Conservation (phyloP, 345 rosid species). For the Syzygium jambos region DNA sequence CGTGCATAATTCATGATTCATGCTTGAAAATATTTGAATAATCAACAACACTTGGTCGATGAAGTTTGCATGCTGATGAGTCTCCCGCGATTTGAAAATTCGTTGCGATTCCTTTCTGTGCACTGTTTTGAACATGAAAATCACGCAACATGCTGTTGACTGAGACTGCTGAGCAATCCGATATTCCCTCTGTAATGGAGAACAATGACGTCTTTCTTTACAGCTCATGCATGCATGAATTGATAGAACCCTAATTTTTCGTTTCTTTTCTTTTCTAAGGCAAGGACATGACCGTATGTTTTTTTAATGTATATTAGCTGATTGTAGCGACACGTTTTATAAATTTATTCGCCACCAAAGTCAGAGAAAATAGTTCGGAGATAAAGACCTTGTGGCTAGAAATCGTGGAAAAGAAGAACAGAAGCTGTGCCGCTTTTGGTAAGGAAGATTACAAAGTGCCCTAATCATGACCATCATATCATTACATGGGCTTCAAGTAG, state of each 20-base stretch:
- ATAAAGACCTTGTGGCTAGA: neutral
- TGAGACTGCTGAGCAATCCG: neutral
- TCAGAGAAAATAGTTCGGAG: neutral
- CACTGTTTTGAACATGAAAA: neutral
- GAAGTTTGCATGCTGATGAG: neutral
- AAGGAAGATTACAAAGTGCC: neutral
- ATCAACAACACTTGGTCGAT: neutral
- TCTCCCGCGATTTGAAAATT: neutral
- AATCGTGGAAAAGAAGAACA: neutral
- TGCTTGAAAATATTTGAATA: neutral
- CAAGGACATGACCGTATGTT: neutral
- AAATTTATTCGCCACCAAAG: neutral
- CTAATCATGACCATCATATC: neutral
- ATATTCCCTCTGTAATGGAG: neutral
- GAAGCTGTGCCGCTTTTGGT: neutral
- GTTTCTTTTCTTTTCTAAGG: neutral
- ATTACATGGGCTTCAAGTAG: neutral
- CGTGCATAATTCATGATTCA: neutral
- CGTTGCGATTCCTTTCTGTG: neutral
- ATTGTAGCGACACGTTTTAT: neutral
- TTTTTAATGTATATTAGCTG: neutral
- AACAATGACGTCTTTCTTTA: neutral
- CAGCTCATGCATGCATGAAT: neutral
- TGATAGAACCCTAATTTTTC: neutral
- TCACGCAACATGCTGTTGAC: neutral